Evolutionary conservation across 2,329 filamentous ascomycete species (phyloP).

Genomic region (Xylariaceae sp.): DNA sequence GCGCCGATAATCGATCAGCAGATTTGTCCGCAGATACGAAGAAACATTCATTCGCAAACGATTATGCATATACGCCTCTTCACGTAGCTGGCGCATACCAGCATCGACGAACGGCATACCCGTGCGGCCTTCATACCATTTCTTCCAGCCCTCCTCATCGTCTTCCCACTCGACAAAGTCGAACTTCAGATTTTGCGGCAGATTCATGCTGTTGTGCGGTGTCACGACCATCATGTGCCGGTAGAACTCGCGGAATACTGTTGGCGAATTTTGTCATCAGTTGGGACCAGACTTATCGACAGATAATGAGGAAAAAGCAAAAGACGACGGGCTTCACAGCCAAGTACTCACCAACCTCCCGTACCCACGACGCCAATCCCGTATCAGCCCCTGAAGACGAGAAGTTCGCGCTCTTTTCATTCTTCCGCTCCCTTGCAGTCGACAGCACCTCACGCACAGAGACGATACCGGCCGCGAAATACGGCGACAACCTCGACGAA

Average conservation of each 20-base stretch:
- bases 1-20: slow-evolving; percentile 62
- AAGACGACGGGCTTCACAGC: too few relatives aligned
- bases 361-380: slow-evolving; percentile 22
- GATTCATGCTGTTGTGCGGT: slow-evolving; percentile 55
- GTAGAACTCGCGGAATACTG: slow-evolving; percentile 29
- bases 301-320: too few relatives aligned
- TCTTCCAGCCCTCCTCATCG: slow-evolving; percentile 51
- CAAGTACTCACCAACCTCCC: too few relatives aligned
- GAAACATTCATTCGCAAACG: slow-evolving; percentile 62
- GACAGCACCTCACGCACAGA: slow-evolving; percentile 22
- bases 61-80: slow-evolving; percentile 63
- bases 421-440: slow-evolving; percentile 8
- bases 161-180: slow-evolving; percentile 66
- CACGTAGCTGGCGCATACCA: slow-evolving; percentile 59
- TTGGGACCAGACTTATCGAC: too few relatives aligned
- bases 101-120: slow-evolving; percentile 65
- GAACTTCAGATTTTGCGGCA: slow-evolving; percentile 69
- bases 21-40: slow-evolving; percentile 60
- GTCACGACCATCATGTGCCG: slow-evolving; percentile 21
- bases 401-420: slow-evolving; percentile 15
- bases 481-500: slow-evolving; percentile 32
- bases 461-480: slow-evolving; percentile 30
- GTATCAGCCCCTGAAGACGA: slow-evolving; percentile 6
- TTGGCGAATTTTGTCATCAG: too few relatives aligned
- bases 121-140: slow-evolving; percentile 59